Conservation (phyloP, 805 yeast species). For the Candida mattraensis region DNA sequence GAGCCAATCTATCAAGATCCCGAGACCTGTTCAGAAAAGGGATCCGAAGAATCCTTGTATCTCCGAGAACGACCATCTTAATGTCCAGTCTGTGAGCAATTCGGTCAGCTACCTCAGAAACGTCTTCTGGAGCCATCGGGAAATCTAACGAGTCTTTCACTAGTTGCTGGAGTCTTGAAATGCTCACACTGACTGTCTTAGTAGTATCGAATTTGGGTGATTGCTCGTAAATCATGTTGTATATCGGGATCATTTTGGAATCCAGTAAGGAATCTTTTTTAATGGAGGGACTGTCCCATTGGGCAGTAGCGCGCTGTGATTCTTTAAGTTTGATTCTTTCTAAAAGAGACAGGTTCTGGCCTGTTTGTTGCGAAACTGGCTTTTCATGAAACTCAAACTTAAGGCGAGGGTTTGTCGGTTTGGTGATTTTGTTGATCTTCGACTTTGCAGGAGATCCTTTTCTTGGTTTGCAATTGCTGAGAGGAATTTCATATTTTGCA, state of each 20-base stretch:
- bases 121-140: conserved; percentile 21
- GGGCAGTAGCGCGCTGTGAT: conserved; percentile 16
- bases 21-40: conserved; percentile 18
- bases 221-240: conserved; percentile 27
- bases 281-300: neutral
- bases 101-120: conserved; percentile 11
- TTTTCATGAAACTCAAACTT: conserved; percentile 39
- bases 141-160: conserved; percentile 22
- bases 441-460: conserved; percentile 1
- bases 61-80: conserved; percentile 19
- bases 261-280: conserved; percentile 9
- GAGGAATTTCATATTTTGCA: conserved; percentile 8
- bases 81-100: conserved; percentile 14
- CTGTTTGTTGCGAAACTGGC: conserved; percentile 4
- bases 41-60: conserved; percentile 20
- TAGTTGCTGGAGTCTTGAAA: conserved; percentile 16
- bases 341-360: conserved; percentile 30
- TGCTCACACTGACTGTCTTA: conserved; percentile 14
- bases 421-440: conserved; percentile 8
- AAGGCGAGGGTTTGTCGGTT: conserved; percentile 34
- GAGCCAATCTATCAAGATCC: conserved; percentile 17
- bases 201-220: conserved; percentile 15
- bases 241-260: conserved; percentile 22
- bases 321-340: conserved; percentile 43
- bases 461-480: conserved; percentile 3